phyloP scores from a whole-genome alignment of 805 yeast species.

The Starmerella vitae region DNA sequence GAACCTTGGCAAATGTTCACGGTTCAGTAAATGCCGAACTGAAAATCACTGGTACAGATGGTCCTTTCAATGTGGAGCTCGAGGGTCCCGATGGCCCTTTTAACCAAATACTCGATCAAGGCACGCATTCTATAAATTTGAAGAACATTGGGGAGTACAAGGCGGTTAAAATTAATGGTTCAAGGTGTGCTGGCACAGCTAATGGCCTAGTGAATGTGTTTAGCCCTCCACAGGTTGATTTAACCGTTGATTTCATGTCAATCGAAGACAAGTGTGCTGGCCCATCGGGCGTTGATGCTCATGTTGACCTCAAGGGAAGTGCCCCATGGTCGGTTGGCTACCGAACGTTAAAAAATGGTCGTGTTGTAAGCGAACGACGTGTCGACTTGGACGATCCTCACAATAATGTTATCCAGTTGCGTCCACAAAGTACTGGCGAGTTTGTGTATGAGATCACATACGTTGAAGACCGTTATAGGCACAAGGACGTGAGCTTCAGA shows the following conservation, averaged over 20 bases:
- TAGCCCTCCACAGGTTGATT: slow-evolving; percentile 40
- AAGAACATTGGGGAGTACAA: slow-evolving; percentile 51
- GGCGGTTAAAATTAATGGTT: slow-evolving; percentile 42
- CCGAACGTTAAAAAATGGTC: slow-evolving; percentile 34
- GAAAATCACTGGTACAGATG: slow-evolving; percentile 27
- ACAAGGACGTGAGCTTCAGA: slow-evolving; percentile 11
- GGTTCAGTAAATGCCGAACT: slow-evolving; percentile 6
- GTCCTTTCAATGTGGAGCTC: slow-evolving; percentile 34
- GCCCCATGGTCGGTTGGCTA: slow-evolving; percentile 69
- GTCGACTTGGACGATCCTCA: slow-evolving; percentile 16
- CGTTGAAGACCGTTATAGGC: slow-evolving; percentile 34
- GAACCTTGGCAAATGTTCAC: slow-evolving; percentile 2
- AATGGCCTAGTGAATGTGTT: slow-evolving; percentile 43
- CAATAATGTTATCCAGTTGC: slow-evolving; percentile 40
- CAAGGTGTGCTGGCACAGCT: slow-evolving; percentile 57
- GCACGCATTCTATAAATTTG: slow-evolving; percentile 1
- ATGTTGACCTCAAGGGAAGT: slow-evolving; percentile 53
- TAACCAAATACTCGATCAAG: neutral
- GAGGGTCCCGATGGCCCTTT: slow-evolving; percentile 7
- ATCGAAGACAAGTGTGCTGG: slow-evolving; percentile 85
- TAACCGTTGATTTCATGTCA: slow-evolving; percentile 36
- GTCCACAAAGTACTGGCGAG: slow-evolving; percentile 69
- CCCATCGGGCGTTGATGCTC: slow-evolving; percentile 70
- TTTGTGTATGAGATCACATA: slow-evolving; percentile 70
- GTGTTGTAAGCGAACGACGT: slow-evolving; percentile 12